A percentile compares a stretch with the other conserved stretches of the same genome.
phyloP scores from a whole-genome alignment of 805 yeast genomes.

The Candida peoriensis region DNA sequence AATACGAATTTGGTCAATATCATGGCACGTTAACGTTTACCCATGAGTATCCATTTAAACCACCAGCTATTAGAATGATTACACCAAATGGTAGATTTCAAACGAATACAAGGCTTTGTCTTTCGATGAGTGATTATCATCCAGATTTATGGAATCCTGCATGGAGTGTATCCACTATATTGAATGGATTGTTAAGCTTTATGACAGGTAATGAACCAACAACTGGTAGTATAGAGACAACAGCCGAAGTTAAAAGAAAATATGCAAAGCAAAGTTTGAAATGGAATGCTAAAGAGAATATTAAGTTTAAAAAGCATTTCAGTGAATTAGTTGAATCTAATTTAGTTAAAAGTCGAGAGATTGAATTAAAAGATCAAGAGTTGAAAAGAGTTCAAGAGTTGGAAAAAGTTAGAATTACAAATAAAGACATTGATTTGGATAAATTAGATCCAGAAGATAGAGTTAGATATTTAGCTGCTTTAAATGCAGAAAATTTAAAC shows the following conservation, averaged over 20 bases:
- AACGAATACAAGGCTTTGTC: slow-evolving; percentile 74
- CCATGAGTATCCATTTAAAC: slow-evolving; percentile 82
- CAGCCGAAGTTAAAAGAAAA: slow-evolving; percentile 48
- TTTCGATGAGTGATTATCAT: slow-evolving; percentile 92
- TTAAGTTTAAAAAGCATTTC: slow-evolving; percentile 56
- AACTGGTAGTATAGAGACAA: slow-evolving; percentile 73
- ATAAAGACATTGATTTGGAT: slow-evolving; percentile 29
- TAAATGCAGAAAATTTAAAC: slow-evolving; percentile 7
- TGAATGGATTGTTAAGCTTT: slow-evolving; percentile 82
- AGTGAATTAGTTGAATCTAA: slow-evolving; percentile 54
- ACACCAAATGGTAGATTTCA: slow-evolving; percentile 90
- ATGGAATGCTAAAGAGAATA: slow-evolving; percentile 55
- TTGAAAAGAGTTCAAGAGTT: slow-evolving; percentile 9
- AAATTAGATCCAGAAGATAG: slow-evolving; percentile 56
- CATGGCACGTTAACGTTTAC: slow-evolving; percentile 87
- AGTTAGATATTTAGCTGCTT: slow-evolving; percentile 38
- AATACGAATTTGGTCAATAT: slow-evolving; percentile 81
- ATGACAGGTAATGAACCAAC: slow-evolving; percentile 87
- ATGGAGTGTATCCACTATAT: slow-evolving; percentile 87
- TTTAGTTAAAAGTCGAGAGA: slow-evolving; percentile 19
- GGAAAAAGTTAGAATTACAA: slow-evolving; percentile 27
- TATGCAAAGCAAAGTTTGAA: slow-evolving; percentile 56
- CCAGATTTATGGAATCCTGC: slow-evolving; percentile 97
- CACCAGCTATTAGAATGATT: slow-evolving; percentile 83
- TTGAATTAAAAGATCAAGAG: slow-evolving; percentile 13